phyloP scores from a whole-genome alignment of 2,329 filamentous ascomycete genomes.

The Cladobotryum protrusum region DNA sequence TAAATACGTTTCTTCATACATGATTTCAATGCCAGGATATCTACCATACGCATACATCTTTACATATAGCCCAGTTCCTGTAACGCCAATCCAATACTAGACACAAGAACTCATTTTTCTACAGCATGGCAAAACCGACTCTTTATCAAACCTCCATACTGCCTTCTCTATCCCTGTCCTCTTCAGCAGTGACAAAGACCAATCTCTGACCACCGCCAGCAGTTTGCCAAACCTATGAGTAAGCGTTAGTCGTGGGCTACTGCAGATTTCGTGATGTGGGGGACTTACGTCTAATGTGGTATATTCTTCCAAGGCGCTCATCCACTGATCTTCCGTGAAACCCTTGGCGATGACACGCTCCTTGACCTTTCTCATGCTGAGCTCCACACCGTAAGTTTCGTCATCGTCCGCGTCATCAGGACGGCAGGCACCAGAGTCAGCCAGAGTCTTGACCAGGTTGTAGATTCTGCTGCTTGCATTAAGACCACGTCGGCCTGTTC shows the following conservation, averaged over 20 bases:
- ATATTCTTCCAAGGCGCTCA: slow-evolving; percentile 83
- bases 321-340: slow-evolving; percentile 91
- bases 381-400: slow-evolving; percentile 53
- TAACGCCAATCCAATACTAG: slow-evolving; percentile 26
- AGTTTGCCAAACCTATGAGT: slow-evolving; percentile 67
- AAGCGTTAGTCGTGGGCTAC: slow-evolving; percentile 1
- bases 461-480: slow-evolving; percentile 89
- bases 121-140: neutral
- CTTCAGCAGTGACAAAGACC: slow-evolving; percentile 59
- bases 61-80: slow-evolving; percentile 12
- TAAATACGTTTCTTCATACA: neutral
- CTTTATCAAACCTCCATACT: slow-evolving; percentile 37
- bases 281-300: slow-evolving; percentile 77
- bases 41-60: slow-evolving; percentile 9
- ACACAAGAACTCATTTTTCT: slow-evolving; percentile 8
- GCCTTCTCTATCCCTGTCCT: slow-evolving; percentile 41
- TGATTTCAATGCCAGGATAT: slow-evolving; percentile 5
- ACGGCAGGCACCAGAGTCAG: slow-evolving; percentile 78
- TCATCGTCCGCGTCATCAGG: slow-evolving; percentile 59
- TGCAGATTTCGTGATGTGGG: neutral
- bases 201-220: slow-evolving; percentile 63
- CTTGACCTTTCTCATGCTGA: slow-evolving; percentile 82
- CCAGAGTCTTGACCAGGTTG: slow-evolving; percentile 83
- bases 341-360: slow-evolving; percentile 93
- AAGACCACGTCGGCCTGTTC: slow-evolving; percentile 55